Base-by-base conservation (phyloP, 192 early-diverging fungal genomes). In the Dissophora globulifera region DNA sequence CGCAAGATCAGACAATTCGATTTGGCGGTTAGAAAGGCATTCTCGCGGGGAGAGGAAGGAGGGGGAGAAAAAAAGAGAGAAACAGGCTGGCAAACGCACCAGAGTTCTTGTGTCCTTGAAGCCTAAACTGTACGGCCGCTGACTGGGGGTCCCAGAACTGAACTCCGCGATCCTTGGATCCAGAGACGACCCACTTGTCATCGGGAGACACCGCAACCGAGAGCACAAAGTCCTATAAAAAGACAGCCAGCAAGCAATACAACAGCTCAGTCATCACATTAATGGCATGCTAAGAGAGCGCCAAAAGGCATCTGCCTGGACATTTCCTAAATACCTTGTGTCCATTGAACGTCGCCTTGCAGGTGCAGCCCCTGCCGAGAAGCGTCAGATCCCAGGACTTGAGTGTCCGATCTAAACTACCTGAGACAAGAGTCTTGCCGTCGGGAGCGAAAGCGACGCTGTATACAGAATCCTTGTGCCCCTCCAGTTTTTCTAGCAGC, bases 71-170 rank as follows among this genome's bases (percentile, higher is more conserved):
- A n/a, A n/a, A n/a, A n/a, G n/a, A n/a, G n/a, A n/a, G n/a, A n/a
- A n/a, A n/a, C n/a, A n/a, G n/a, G n/a, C n/a, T n/a, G 2, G 41
- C 50, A 49, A n/a, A n/a, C n/a, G 47, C 70, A 93, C 91, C 91
- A 62, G 96, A 97, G 83, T 99, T 98, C 82, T 96, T 97, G 72
- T 98, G 96, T 23, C 98, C 98, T 60, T 92, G 92, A 56, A 99
- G 81, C 90, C 92, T 91, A 62, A 92, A 92, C 68, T 92, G 89
- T 30, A 85, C 89, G 55, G 87, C 82, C 27, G 81, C 87, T 4
- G 85, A 87, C 43, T 83, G 84, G 31, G 92, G 91, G 78, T 96
- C 94, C 96, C 95, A 97, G 69, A 98, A 94, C 57, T 93, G 94
- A 50, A 99, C 95, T 16, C 86, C 87, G 58, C 95, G 89, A 78